Evolutionary conservation across 805 yeast genomes (phyloP), one percentile per base, ranked within the genome.

Genomic region (Barnettozyma pratensis): DNA sequence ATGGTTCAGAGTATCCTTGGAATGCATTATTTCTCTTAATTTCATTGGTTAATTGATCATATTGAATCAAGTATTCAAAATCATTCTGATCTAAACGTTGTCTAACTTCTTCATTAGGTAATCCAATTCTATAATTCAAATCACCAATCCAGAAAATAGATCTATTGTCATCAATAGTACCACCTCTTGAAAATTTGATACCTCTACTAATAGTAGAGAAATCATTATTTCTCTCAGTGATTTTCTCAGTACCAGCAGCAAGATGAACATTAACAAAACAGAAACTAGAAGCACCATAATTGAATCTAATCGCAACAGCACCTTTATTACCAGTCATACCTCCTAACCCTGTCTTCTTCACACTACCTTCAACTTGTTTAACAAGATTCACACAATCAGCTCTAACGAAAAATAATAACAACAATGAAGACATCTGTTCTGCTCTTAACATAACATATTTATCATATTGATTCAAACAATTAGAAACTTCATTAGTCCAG

Each of bases 271-370:
- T 92, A 29, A 94, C 77, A 61, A 90, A 80, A 54, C 95, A 90
- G 60, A 90, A 84, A 2, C 85, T 74, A 0, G 96, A 85, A 32
- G 81, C 77, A 1, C 94, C 94, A 65, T 77, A 88, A 44, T 85
- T 80, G 67, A 92, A 87, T 52, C 97, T 76, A 12, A 94, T 88
- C 0, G 96, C 97, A 51, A 91, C 95, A 4, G 95, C 97, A 41
- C 99, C 99, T 65, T 92, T 92, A 64, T 94, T 92, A 14, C 97
- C 99, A 0, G 98, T 81, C 70, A 94, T 92, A 41, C 99, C 99
- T 37, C 97, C 97, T 47, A 94, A 71, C 0, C 98, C 99, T 0
- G 98, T 92, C 66, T 92, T 92, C 59, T 91, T 92, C 10, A 87
- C 78, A n/a, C 91, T 78, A n/a, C 97, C 97, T 56, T 90, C 91